Conservation (phyloP, 2,329 filamentous ascomycete species). For the Aureobasidium sp. region DNA sequence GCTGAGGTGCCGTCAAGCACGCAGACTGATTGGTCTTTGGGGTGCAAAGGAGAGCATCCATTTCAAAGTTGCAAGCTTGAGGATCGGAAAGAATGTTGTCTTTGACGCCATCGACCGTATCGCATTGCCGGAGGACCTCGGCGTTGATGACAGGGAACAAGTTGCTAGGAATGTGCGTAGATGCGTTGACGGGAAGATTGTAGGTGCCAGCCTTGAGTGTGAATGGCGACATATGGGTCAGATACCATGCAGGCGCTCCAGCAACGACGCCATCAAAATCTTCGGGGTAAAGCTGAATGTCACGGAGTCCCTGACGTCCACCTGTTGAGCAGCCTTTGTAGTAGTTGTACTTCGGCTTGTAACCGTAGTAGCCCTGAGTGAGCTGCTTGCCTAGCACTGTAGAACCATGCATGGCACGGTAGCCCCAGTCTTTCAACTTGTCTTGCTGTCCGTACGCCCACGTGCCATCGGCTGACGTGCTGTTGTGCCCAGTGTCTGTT, state of each 20-base stretch:
- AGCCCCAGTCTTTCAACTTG: constrained; percentile 33
- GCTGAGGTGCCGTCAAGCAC: constrained; percentile 41
- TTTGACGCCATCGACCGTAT: constrained; percentile 42
- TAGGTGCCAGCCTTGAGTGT: constrained; percentile 40
- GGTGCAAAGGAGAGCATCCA: constrained; percentile 37
- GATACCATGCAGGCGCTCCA: constrained; percentile 49
- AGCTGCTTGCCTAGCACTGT: constrained; percentile 44
- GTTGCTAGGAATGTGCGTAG: constrained; percentile 38
- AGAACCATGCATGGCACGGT: constrained; percentile 42
- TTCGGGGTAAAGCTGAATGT: constrained; percentile 46
- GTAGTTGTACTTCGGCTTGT: constrained; percentile 42
- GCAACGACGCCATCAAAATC: constrained; percentile 54
- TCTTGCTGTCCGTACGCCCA: constrained; percentile 36
- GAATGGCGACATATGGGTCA: constrained; percentile 40
- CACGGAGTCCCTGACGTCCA: constrained; percentile 52
- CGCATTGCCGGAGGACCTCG: constrained; percentile 45
- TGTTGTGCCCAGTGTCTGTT: constrained; percentile 42
- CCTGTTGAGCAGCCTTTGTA: constrained; percentile 55
- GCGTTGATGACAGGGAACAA: constrained; percentile 40
- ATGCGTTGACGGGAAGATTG: constrained; percentile 41
- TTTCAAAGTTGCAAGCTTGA: constrained; percentile 39
- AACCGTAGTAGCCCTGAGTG: constrained; percentile 43
- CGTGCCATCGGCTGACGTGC: constrained; percentile 27
- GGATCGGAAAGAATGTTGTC: constrained; percentile 48
- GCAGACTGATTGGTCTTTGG: constrained; percentile 21